phyloP scores from a whole-genome alignment of 2,329 filamentous ascomycete species.

The Fusarium protoensiforme region DNA sequence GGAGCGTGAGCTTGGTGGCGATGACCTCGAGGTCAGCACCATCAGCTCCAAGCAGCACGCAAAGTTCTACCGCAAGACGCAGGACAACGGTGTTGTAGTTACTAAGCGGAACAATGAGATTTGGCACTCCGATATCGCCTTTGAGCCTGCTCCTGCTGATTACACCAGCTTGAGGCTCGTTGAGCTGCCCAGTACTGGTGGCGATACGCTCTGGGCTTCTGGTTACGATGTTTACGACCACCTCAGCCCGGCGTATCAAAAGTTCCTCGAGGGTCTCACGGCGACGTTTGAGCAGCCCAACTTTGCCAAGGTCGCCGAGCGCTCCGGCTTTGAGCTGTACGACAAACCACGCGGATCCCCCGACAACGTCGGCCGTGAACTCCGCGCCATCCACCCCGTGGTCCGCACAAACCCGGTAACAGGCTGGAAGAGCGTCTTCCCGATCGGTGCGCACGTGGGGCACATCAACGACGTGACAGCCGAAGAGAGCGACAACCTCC shows the following conservation, averaged over 20 bases:
- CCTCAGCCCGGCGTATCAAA: constrained; percentile 65
- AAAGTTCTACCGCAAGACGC: constrained; percentile 57
- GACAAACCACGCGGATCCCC: constrained; percentile 58
- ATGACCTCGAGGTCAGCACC: constrained; percentile 71
- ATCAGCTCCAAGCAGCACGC: constrained; percentile 66
- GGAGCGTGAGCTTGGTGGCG: constrained; percentile 61
- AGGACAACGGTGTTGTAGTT: constrained; percentile 44
- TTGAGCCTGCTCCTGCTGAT: constrained; percentile 72
- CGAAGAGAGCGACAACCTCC: constrained; percentile 59
- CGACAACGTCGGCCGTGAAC: constrained; percentile 59
- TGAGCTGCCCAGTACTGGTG: constrained; percentile 64
- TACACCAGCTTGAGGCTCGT: constrained; percentile 68
- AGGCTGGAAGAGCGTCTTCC: constrained; percentile 67
- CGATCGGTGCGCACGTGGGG: constrained; percentile 61
- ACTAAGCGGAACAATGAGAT: constrained; percentile 23
- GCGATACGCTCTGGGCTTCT: constrained; percentile 74
- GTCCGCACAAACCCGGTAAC: constrained; percentile 68
- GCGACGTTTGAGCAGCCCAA: constrained; percentile 63
- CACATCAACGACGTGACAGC: constrained; percentile 62
- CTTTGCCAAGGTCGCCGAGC: constrained; percentile 60
- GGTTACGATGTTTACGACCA: constrained; percentile 76
- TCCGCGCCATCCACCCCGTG: constrained; percentile 64
- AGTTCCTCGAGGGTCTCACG: constrained; percentile 68
- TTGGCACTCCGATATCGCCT: constrained; percentile 74
- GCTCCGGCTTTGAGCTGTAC: constrained; percentile 59